A percentile compares a stretch with the other conserved stretches of the same genome.
phyloP scores from a whole-genome alignment of 805 yeast genomes.

The Wickerhamomyces queroliae region DNA sequence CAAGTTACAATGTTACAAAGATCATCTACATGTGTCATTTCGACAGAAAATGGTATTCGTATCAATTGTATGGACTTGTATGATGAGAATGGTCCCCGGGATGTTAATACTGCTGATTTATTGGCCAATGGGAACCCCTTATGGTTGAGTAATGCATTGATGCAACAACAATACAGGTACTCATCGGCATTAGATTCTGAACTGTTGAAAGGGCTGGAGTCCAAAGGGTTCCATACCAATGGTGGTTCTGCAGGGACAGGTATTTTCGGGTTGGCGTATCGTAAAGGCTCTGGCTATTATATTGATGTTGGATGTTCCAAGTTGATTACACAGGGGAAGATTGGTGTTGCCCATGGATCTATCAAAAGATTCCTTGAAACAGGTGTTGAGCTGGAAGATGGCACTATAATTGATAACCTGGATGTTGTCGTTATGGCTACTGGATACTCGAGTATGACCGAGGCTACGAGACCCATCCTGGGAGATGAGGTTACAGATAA shows the following conservation, averaged over 20 bases:
- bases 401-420: conserved; percentile 26
- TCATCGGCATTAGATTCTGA: conserved; percentile 28
- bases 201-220: conserved; percentile 25
- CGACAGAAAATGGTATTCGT: conserved; percentile 28
- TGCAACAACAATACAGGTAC: conserved; percentile 32
- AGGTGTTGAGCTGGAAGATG: conserved; percentile 35
- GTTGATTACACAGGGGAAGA: conserved; percentile 32
- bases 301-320: conserved; percentile 40
- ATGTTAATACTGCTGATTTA: conserved; percentile 33
- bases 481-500: conserved; percentile 31
- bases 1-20: conserved; percentile 39
- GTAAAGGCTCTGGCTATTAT: conserved; percentile 42
- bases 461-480: conserved; percentile 31
- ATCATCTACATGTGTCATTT: conserved; percentile 38
- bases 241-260: conserved; percentile 40
- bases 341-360: conserved; percentile 30
- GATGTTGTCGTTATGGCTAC: conserved; percentile 40
- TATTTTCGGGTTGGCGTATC: conserved; percentile 31
- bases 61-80: conserved; percentile 27
- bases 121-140: conserved; percentile 30
- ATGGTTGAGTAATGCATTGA: conserved; percentile 26
- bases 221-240: conserved; percentile 34
- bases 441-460: conserved; percentile 37
- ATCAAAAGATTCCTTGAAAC: conserved; percentile 31
- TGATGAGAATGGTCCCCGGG: conserved; percentile 32